Evolutionary conservation across 2,329 filamentous ascomycete genomes (phyloP).

Genomic region (Rhytidhysteron rufulum): DNA sequence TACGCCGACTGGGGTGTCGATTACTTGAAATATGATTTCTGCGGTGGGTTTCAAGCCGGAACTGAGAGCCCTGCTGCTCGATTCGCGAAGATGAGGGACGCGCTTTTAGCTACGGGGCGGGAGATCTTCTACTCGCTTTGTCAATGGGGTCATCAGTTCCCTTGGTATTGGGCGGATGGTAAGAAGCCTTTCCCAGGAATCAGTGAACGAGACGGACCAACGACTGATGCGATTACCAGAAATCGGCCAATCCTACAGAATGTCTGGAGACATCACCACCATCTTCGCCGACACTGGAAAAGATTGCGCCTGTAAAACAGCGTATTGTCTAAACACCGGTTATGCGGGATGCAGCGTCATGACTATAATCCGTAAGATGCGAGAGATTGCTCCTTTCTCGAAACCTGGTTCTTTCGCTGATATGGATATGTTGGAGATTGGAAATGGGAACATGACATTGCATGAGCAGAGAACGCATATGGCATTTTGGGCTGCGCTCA

Average conservation of each 20-base stretch:
- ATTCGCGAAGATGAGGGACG: slow-evolving; percentile 3
- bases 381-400: slow-evolving; percentile 30
- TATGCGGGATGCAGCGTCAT: slow-evolving; percentile 30
- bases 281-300: slow-evolving; percentile 14
- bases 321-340: slow-evolving; percentile 34
- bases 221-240: not conserved
- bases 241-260: slow-evolving; percentile 22
- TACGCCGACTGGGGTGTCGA: slow-evolving; percentile 44
- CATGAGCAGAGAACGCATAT: slow-evolving; percentile 36
- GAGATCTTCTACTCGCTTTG: slow-evolving; percentile 4
- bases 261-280: slow-evolving; percentile 21
- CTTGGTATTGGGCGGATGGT: not conserved
- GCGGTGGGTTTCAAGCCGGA: slow-evolving; percentile 19
- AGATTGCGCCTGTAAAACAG: slow-evolving; percentile 22
- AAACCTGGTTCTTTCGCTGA: too few relatives aligned
- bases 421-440: slow-evolving; percentile 40
- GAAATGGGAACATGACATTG: slow-evolving; percentile 32
- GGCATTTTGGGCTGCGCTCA: slow-evolving; percentile 39
- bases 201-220: not conserved
- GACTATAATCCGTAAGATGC: slow-evolving; percentile 33
- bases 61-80: slow-evolving; percentile 3
- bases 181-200: not conserved
- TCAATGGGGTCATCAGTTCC: slow-evolving; percentile 6
- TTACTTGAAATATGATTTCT: slow-evolving; percentile 36
- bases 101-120: not conserved